Conservation (phyloP, 345 rosid species). For the Crucihimalaya himalaica region DNA sequence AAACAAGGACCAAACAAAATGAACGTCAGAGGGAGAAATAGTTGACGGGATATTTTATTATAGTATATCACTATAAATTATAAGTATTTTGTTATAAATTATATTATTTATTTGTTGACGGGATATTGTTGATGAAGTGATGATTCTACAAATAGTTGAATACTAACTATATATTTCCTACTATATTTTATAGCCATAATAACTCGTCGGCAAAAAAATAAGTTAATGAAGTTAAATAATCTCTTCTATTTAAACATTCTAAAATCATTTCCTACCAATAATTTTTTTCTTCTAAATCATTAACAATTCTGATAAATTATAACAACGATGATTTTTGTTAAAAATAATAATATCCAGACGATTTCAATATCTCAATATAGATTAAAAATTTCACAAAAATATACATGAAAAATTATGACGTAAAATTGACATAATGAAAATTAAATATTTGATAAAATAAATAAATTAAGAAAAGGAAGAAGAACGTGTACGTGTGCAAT, state of each 20-base stretch:
- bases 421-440: background rate
- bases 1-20: too few species aligned
- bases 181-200: background rate
- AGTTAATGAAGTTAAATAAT: background rate
- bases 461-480: background rate
- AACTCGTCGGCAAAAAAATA: background rate
- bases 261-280: background rate
- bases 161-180: background rate
- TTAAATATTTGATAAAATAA: background rate
- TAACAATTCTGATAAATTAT: background rate
- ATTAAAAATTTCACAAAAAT: background rate
- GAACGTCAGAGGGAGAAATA: too few species aligned
- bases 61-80: too few species aligned
- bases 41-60: too few species aligned
- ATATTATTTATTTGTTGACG: background rate
- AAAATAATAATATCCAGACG: background rate
- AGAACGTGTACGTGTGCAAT: background rate
- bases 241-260: background rate
- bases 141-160: background rate
- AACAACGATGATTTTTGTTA: too few species aligned
- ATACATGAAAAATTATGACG: background rate
- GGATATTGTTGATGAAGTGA: background rate
- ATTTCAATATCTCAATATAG: background rate
- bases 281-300: background rate
- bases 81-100: background rate